Evolutionary conservation across 208 protist genomes (phyloP), one percentile per base, ranked within the genome.

Genomic region (Tritrichomonas musculus): DNA sequence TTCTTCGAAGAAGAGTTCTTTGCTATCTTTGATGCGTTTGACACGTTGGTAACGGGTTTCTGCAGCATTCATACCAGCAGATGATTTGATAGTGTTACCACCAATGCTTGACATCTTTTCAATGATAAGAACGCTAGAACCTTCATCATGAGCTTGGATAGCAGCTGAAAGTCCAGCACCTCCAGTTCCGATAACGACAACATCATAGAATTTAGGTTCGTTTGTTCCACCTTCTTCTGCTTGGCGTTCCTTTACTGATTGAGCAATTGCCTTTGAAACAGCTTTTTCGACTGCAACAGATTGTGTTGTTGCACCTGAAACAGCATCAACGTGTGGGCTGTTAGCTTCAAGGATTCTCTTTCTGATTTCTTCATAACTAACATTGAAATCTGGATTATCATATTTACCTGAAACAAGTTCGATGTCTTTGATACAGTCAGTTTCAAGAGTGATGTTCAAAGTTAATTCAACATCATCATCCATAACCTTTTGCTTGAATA

Each of bases 21-120:
- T 50, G 33, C 41, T 53, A 84, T 84, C 73, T 30, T 84, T 84
- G 17, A 84, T 84, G 44, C 73, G 33, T 49, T 84, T 44, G 33
- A 53, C 33, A 2, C n/a, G 9, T 84, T 84, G 73, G n/a, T 84
- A 50, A 44, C 44, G 33, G 27, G 73, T 84, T 53, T 84, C 41
- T 49, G 73, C 73, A 9, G 73, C 73, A 25, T 84, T 84, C 44
- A 84, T 84, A 53, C 73, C 73, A 49, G 14, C 44, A 53, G 73
- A 84, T 84, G 73, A 44, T 13, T 50, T 44, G n/a, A 84, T 50
- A n/a, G 41, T 84, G 73, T 84, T 84, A 53, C 73, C 73, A 84
- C 73, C 73, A 49, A 84, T 53, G 44, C 13, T 84, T 84, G 33
- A 13, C 44, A 53, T 50, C 44, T 84, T 84, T 47, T 84, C 73